Base-by-base conservation (phyloP, 441 rosid genomes). In the Hura crepitans region DNA sequence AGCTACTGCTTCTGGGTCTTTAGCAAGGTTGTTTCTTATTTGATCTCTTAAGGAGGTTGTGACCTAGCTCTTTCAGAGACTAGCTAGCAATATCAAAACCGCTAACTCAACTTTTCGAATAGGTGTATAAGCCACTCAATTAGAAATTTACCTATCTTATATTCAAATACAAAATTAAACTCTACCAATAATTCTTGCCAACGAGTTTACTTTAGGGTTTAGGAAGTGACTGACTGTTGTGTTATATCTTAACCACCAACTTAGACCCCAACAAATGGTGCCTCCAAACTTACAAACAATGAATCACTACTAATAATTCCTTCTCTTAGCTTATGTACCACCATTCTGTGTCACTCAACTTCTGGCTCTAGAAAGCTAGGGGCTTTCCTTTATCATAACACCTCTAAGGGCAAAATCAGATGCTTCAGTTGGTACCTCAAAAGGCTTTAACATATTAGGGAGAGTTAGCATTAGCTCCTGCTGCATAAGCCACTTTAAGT, bases 1-100 rank as follows among this genome's bases (percentile, higher is more conserved):
- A 0, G 4, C 8, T 4, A 6, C 9, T 0, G 7, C 39, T 1
- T 45, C 7, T 0, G 8, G 25, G 1, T 62, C 51, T 4, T 62
- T 14, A 1, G 3, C 0, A 0, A 42, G 6, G 0, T 14, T 27
- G 5, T 20, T 12, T 6, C 1, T 1, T 0, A 62, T 42, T 1
- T 5, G 31, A 0, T 23, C n/a, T 0, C 4, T 2, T 2, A 35
- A 8, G 0, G 27, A 42, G 1, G 33, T 11, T 0, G 2, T 20
- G 0, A 23, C 8, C 13, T 13, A 2, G 12, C 11, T 59, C 4
- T 8, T 49, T 14, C 1, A 49, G 0, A 50, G 25, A 0, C 18
- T 4, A 0, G 27, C 53, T 5, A 47, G 5, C 20, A 15, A 8
- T 2, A 5, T 47, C 0, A 50, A 0, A 8, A 5, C 0, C 1